Evolutionary conservation across 805 yeast species (phyloP), one percentile per base, ranked within the genome.

Genomic region (Hanseniaspora valbyensis): DNA sequence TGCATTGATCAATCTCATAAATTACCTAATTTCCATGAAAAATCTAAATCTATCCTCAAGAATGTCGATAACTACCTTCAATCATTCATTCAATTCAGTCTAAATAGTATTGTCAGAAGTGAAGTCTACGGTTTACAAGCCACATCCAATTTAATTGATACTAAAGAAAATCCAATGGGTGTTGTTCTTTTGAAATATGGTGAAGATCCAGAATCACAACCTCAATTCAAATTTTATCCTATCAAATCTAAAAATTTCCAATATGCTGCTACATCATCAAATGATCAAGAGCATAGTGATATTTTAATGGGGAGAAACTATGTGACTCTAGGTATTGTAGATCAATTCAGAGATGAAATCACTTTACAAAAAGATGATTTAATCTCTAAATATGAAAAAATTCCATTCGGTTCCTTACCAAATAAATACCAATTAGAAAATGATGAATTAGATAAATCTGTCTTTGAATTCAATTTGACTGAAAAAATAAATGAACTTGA

Each of bases 61-160:
- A 18, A 48, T 40, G 33, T 19, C 2, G 41, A 40, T 10, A 32
- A 40, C 18, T 48, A 40, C 13, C n/a, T 48, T 2, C 28, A 53
- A 32, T 53, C 54, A 13, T 30, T 55, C n/a, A 52, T 54, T 10
- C 57, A 59, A 7, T 46, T 44, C 3, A 52, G 50, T 21, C 42
- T 56, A 25, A 53, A 52, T 18, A 59, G 55, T n/a, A 55, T 54
- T 22, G 61, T 60, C 22, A 54, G 65, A 45, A 55, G 59, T 0
- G 67, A 64, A 52, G 67, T 64, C 18, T 63, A 55, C 40, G 55
- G 59, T 44, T 53, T 63, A 40, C 67, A 63, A 49, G 58, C 64
- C 2, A 57, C 61, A 42, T 54, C 60, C 34, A 51, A 54, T 52
- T 26, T 64, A 9, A 39, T 62, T 7, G 52, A 58, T 41, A 42